These are phyloP conservation scores for Pleomassaria siparia DNA, from an alignment of 2,329 filamentous ascomycete species.

Conservation along the genomic window DNA sequence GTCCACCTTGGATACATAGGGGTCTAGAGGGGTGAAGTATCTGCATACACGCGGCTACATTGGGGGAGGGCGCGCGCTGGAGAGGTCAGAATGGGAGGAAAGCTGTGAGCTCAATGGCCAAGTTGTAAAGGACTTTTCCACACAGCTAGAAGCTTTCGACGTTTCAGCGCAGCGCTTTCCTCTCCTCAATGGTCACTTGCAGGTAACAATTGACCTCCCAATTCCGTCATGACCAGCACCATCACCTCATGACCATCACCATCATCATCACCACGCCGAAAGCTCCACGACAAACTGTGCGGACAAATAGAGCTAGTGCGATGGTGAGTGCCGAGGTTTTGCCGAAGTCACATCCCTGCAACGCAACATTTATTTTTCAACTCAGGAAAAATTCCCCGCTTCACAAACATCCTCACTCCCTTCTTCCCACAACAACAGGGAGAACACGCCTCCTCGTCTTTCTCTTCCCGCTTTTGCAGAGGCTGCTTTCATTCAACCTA, in stretches of 20 bases:
- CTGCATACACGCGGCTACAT: neutral
- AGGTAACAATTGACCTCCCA: too few relatives aligned
- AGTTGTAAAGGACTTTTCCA: too few relatives aligned
- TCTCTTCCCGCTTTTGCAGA: conserved; percentile 6
- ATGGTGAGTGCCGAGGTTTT: neutral
- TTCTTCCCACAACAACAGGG: conserved; percentile 19
- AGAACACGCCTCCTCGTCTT: conserved; percentile 22
- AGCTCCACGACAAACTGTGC: neutral
- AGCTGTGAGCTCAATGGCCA: too few relatives aligned
- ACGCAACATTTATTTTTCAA: neutral
- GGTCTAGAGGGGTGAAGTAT: neutral
- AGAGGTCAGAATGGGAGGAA: too few relatives aligned
- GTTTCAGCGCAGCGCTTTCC: too few relatives aligned
- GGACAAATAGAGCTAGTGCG: neutral
- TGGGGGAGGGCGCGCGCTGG: too few relatives aligned
- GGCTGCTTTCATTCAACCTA: conserved; percentile 17
- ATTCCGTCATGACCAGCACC: too few relatives aligned
- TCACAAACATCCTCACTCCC: conserved; percentile 9
- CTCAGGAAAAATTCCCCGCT: conserved; percentile 8
- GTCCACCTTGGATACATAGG: neutral
- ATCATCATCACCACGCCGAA: too few relatives aligned
- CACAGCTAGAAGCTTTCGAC: too few relatives aligned
- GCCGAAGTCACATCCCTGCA: conserved; percentile 1
- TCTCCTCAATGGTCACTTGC: too few relatives aligned
- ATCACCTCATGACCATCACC: too few relatives aligned